phyloP scores from a whole-genome alignment of 2,329 filamentous ascomycete species.

The Aspergillus pseudoterreus region DNA sequence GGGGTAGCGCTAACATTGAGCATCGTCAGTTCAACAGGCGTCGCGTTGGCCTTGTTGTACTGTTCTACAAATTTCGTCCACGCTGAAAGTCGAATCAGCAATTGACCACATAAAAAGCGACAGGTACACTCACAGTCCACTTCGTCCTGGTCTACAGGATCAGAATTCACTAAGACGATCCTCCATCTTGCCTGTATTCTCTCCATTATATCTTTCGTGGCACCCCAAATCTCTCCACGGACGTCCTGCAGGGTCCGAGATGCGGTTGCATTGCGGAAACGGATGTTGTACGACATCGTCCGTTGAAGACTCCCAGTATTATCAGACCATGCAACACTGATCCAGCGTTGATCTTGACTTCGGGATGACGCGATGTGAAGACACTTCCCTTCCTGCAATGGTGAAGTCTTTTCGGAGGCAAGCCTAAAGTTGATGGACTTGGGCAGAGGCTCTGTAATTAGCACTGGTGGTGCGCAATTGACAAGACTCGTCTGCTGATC shows the following conservation, averaged over 20 bases:
- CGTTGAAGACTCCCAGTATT: slow-evolving; percentile 52
- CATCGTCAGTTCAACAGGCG: slow-evolving; percentile 35
- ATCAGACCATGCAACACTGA: slow-evolving; percentile 59
- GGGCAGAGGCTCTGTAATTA: slow-evolving; percentile 52
- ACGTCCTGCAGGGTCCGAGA: slow-evolving; percentile 45
- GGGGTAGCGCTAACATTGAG: slow-evolving; percentile 32
- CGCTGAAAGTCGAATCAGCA: slow-evolving; percentile 26
- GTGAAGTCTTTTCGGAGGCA: slow-evolving; percentile 49
- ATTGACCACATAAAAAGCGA: background rate
- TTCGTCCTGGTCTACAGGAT: slow-evolving; percentile 50
- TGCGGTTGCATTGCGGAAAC: slow-evolving; percentile 32
- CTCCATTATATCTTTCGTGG: slow-evolving; percentile 53
- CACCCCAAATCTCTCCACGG: slow-evolving; percentile 55
- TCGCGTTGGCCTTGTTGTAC: slow-evolving; percentile 32
- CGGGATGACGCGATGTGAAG: slow-evolving; percentile 58
- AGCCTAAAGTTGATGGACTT: slow-evolving; percentile 54
- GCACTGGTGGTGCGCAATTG: slow-evolving; percentile 50
- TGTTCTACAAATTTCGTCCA: slow-evolving; percentile 37
- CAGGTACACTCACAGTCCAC: slow-evolving; percentile 40
- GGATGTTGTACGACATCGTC: slow-evolving; percentile 53
- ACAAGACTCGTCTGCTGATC: slow-evolving; percentile 33
- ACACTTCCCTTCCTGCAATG: slow-evolving; percentile 54
- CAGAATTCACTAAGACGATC: slow-evolving; percentile 52
- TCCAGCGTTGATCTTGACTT: slow-evolving; percentile 55
- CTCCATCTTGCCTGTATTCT: slow-evolving; percentile 53